These are phyloP conservation scores for Rhodamnia argentea DNA, from an alignment of 345 rosid genomes.

Conservation along the genomic window DNA sequence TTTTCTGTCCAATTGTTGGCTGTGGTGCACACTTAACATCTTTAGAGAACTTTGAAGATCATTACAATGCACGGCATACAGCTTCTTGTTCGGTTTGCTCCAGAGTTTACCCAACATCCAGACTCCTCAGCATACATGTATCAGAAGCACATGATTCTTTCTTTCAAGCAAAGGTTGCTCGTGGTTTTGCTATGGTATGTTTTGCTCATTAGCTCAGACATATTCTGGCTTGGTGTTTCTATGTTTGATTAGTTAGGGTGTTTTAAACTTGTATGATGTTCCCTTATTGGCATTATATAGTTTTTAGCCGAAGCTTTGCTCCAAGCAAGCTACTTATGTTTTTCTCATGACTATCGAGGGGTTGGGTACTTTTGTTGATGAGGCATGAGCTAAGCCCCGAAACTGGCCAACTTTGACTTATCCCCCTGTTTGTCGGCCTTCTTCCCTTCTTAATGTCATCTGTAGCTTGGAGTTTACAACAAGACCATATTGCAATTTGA, in stretches of 20 bases:
- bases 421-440: background rate
- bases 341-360: background rate
- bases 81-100: slow-evolving; percentile 94
- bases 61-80: slow-evolving; percentile 69
- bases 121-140: slow-evolving; percentile 69
- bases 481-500: background rate
- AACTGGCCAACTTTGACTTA: background rate
- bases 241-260: background rate
- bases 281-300: background rate
- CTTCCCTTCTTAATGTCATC: background rate
- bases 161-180: slow-evolving; percentile 93
- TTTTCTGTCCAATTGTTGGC: slow-evolving; percentile 77
- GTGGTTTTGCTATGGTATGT: slow-evolving; percentile 74
- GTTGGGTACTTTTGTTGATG: background rate
- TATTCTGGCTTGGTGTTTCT: background rate
- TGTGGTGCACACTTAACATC: slow-evolving; percentile 53
- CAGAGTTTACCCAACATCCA: slow-evolving; percentile 78
- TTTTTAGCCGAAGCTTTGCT: background rate
- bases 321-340: background rate
- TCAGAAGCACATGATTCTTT: slow-evolving; percentile 95
- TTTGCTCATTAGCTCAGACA: background rate
- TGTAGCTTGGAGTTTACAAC: background rate
- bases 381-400: background rate
- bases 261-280: background rate
- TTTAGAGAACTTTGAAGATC: slow-evolving; percentile 81